Evolutionary conservation across 176 grass and related monocot species (phyloP).

Genomic region (Cenchrus americanus): DNA sequence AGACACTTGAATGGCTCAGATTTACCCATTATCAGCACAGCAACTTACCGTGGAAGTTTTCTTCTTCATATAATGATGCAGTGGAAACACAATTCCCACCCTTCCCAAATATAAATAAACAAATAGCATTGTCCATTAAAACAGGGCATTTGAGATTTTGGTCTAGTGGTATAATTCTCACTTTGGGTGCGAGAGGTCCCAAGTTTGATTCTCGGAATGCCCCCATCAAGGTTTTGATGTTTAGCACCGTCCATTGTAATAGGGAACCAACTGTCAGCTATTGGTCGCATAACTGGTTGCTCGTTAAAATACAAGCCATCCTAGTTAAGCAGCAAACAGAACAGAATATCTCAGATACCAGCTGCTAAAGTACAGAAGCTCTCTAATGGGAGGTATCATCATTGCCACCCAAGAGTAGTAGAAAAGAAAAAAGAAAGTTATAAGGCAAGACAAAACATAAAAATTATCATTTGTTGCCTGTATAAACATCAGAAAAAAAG

Average conservation of each 20-base stretch:
- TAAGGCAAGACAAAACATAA: neutral
- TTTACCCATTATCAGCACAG: neutral
- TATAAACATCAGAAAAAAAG: too few relatives aligned
- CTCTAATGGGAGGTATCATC: slow-evolving; percentile 12
- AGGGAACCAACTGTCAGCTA: too few relatives aligned
- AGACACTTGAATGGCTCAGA: slow-evolving; percentile 20
- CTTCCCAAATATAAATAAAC: too few relatives aligned
- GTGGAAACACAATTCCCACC: too few relatives aligned
- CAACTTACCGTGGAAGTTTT: neutral
- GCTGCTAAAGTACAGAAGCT: neutral
- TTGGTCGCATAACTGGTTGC: too few relatives aligned
- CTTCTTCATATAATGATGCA: too few relatives aligned
- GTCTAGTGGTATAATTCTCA: slow-evolving; percentile 99
- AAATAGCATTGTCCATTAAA: too few relatives aligned
- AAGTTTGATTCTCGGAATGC: slow-evolving; percentile 99
- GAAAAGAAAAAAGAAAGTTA: neutral
- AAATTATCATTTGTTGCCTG: neutral
- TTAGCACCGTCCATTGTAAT: too few relatives aligned
- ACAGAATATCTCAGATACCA: neutral
- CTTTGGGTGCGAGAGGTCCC: slow-evolving; percentile 99
- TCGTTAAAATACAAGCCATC: too few relatives aligned
- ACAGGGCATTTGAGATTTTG: slow-evolving; percentile 43
- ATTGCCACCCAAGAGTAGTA: neutral
- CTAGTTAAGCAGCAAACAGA: neutral
- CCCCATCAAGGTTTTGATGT: slow-evolving; percentile 31